Conservation (phyloP, 495 filamentous ascomycete genomes). For the Beverwykella pulmonaria region DNA sequence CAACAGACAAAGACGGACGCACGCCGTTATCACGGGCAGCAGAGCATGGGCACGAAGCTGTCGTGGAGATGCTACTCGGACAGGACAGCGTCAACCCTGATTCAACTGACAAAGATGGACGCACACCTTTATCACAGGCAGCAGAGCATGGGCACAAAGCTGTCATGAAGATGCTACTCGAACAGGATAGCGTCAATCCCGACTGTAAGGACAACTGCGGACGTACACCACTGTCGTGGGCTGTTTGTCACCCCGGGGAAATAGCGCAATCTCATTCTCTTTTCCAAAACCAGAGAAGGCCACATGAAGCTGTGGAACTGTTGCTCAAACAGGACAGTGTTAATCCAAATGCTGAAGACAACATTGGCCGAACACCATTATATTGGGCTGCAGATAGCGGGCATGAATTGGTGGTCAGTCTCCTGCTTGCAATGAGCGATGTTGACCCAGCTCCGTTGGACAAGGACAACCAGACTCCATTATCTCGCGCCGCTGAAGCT, state of each 20-base stretch:
- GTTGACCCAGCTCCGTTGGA: not conserved
- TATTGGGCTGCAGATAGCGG: not conserved
- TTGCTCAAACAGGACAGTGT: not conserved
- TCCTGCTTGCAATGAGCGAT: not conserved
- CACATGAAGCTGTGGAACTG: not conserved
- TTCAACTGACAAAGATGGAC: not conserved
- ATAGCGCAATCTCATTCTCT: no score
- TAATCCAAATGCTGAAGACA: not conserved
- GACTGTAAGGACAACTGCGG: not conserved
- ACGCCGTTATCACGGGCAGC: not conserved
- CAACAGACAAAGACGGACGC: not conserved
- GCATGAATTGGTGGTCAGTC: not conserved
- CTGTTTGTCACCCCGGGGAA: no score
- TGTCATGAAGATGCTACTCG: not conserved
- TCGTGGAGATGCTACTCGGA: not conserved
- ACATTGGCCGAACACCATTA: not conserved
- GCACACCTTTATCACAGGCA: not conserved
- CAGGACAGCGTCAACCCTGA: not conserved
- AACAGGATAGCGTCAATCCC: not conserved
- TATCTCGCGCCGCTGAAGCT: not conserved
- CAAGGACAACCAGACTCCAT: not conserved
- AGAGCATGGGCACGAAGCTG: not conserved
- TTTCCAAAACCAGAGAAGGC: no score
- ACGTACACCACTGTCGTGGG: not conserved
- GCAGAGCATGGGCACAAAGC: not conserved